phyloP scores from a whole-genome alignment of 78 protist species.

The Dictyostelium capitatum region DNA sequence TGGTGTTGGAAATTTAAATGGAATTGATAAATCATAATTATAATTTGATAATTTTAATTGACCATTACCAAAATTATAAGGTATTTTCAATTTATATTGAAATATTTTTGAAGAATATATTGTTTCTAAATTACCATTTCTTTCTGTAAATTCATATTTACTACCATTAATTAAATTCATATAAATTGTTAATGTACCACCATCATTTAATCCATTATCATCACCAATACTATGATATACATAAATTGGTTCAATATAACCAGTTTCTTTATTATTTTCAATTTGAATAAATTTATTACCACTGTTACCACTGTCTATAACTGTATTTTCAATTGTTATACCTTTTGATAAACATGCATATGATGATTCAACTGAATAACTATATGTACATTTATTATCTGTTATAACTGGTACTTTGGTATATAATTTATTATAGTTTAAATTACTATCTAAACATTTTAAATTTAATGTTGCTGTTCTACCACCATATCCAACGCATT shows the following conservation, averaged over 20 bases:
- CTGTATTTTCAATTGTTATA: not conserved
- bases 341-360: slow-evolving; percentile 5
- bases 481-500: not conserved
- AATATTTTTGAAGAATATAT: no score
- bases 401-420: not conserved
- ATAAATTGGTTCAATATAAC: no score
- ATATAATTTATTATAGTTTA: not conserved
- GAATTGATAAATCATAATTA: not conserved
- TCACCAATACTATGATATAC: no score
- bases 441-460: not conserved
- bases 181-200: no score
- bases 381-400: not conserved
- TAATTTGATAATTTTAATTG: no score
- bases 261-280: no score
- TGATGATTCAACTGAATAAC: not conserved
- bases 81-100: no score
- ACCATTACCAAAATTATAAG: no score
- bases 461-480: not conserved
- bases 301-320: not conserved
- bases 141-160: no score
- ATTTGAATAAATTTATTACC: not conserved
- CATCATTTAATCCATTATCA: no score
- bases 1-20: not conserved
- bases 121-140: no score
- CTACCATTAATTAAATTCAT: no score